Evolutionary conservation across 179 eudicot species (phyloP), one percentile per base, ranked within the genome.

Genomic region (Sideroxylon spinosum): DNA sequence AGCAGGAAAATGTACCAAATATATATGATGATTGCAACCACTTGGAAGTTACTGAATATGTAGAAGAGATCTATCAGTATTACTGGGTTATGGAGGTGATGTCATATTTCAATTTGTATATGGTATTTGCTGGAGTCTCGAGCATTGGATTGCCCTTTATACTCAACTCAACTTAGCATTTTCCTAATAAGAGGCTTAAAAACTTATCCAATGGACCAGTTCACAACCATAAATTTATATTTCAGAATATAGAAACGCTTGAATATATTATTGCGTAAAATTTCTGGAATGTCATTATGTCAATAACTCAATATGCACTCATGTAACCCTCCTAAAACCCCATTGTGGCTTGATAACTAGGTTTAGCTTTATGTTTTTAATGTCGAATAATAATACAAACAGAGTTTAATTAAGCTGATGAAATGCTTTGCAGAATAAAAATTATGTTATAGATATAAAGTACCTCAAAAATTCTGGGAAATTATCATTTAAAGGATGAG

Each of bases 41-140:
- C 80, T 92, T 93, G 76, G 99, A 95, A 88, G 99, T 93, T 79
- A 84, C 91, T 82, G 99, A 95, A 78, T 95, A 95, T 83, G 94
- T 95, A 71, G 99, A 95, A 79, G 98, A 93, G 73, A 93, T 95
- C 79, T 95, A 95, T 81, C 89, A 85, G 37, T 92, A 95, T 83
- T 93, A 95, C 78, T 95, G 99, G 99, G 82, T 86, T 73, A 82
- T 86, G 84, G 99, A 95, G 95, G 99, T 93, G 64, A 85, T 79
- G 32, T 76, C 68, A 75, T 57, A 37, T 68, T 55, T 46, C 71
- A 17, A 17, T 70, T 22, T 62, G 57, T 28, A 3, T 20, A 37
- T 8, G 19, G 8, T 73, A 28, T 49, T 3, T 22, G 44, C 5
- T n/a, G 29, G 1, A 13, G 56, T 16, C 50, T 20, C 11, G 5